phyloP scores from a whole-genome alignment of 352 stramenopile genomes.

The Globisporangium echinulatum region DNA sequence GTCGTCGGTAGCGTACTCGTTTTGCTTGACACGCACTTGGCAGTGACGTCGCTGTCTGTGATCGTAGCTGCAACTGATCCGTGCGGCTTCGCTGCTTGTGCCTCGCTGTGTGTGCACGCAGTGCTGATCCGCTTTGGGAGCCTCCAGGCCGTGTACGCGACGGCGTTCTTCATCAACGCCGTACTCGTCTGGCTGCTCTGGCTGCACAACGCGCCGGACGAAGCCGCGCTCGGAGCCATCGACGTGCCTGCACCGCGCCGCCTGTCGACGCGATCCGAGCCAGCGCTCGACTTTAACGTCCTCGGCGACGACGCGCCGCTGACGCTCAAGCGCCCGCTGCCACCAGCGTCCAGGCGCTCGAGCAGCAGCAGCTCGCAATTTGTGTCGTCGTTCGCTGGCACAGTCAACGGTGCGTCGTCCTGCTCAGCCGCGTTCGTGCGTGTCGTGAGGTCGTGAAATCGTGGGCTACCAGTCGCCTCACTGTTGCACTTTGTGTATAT shows the following conservation, averaged over 20 bases:
- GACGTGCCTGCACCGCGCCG: background rate
- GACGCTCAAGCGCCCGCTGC: background rate
- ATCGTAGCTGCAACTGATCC: background rate
- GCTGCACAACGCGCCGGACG: conserved; percentile 17
- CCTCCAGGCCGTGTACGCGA: conserved; percentile 17
- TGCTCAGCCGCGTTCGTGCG: no score
- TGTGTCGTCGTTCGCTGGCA: conserved; percentile 9
- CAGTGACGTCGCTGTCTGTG: background rate
- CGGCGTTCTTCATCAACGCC: conserved; percentile 31
- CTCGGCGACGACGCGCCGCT: background rate
- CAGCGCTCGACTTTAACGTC: background rate
- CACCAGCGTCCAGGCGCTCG: conserved; percentile 4
- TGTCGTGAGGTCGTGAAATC: background rate
- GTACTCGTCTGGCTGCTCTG: conserved; percentile 37
- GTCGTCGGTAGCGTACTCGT: conserved; percentile 22
- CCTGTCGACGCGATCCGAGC: conserved; percentile 2
- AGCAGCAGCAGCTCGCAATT: conserved; percentile 4
- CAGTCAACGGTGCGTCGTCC: conserved; percentile 5
- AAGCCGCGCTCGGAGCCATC: background rate
- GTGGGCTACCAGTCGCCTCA: background rate
- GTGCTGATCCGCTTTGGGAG: conserved; percentile 42
- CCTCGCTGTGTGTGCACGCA: conserved; percentile 2
- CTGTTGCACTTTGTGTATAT: background rate
- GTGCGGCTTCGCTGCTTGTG: background rate
- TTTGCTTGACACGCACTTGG: background rate